Evolutionary conservation across 257 asterid genomes (phyloP).

Genomic region (Solanum tarijense): DNA sequence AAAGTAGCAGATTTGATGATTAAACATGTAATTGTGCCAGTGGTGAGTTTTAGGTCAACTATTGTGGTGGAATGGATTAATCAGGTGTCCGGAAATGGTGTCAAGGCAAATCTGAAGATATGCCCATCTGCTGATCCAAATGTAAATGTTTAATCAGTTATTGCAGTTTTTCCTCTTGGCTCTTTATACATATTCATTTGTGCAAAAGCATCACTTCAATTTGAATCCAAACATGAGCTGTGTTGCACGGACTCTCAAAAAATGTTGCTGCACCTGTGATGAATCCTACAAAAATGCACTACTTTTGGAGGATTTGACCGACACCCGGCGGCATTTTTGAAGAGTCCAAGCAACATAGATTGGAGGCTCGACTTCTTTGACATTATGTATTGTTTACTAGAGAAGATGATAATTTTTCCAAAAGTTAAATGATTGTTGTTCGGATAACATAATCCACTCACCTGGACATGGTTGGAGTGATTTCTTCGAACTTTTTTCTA

Average conservation of each 20-base stretch:
- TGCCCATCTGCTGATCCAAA: conserved; percentile 36
- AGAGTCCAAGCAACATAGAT: not conserved
- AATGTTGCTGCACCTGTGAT: not conserved
- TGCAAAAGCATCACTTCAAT: not conserved
- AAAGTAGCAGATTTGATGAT: conserved; percentile 72
- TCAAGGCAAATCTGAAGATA: conserved; percentile 49
- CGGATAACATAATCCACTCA: not conserved
- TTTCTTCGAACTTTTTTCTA: not conserved
- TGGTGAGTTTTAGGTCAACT: conserved; percentile 34
- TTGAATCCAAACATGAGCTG: not conserved
- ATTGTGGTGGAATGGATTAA: conserved; percentile 33
- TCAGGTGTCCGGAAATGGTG: conserved; percentile 18
- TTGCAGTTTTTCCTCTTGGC: not conserved
- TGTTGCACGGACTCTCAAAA: not conserved
- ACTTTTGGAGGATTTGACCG: not conserved
- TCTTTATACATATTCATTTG: not conserved
- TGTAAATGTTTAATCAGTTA: conserved; percentile 28
- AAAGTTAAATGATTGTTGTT: not conserved
- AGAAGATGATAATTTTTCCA: not conserved
- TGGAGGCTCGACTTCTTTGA: not conserved
- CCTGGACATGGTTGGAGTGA: not conserved
- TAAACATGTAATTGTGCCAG: conserved; percentile 49
- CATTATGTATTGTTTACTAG: not conserved
- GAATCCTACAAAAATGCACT: not conserved
- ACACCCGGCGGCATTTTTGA: not conserved